Evolutionary conservation across 805 yeast species (phyloP).

Genomic region (Kodamaea hsintzibuensis): DNA sequence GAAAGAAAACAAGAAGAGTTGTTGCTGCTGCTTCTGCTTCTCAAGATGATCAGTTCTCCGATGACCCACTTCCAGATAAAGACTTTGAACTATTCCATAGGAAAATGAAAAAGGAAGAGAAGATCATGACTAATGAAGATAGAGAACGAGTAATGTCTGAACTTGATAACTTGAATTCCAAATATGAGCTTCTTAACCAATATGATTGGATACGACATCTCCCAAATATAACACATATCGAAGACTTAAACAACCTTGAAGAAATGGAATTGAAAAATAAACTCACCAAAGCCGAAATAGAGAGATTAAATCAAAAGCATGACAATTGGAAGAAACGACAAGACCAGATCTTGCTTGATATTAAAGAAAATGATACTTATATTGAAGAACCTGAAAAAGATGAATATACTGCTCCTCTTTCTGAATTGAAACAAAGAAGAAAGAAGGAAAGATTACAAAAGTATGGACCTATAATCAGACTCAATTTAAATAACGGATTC

Average conservation of each 20-base stretch:
- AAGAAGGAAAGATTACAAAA: slow-evolving; percentile 21
- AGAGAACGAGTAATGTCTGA: slow-evolving; percentile 53
- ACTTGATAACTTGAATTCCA: slow-evolving; percentile 53
- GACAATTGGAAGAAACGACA: slow-evolving; percentile 39
- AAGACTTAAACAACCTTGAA: slow-evolving; percentile 44
- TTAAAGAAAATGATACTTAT: slow-evolving; percentile 16
- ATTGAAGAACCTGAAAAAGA: slow-evolving; percentile 20
- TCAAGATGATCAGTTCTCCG: slow-evolving; percentile 6
- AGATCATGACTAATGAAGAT: slow-evolving; percentile 56
- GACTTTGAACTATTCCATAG: slow-evolving; percentile 51
- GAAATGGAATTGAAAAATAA: slow-evolving; percentile 55
- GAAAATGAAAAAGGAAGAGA: slow-evolving; percentile 65
- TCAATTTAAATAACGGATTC: slow-evolving; percentile 39
- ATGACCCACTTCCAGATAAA: slow-evolving; percentile 48
- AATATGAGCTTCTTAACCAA: slow-evolving; percentile 38
- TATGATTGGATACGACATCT: slow-evolving; percentile 51
- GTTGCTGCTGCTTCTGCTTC: too few relatives aligned
- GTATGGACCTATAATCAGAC: slow-evolving; percentile 38
- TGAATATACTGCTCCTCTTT: slow-evolving; percentile 28
- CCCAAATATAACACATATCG: slow-evolving; percentile 49
- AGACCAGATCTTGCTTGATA: slow-evolving; percentile 26
- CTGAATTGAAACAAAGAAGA: slow-evolving; percentile 24
- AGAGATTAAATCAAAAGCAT: slow-evolving; percentile 36
- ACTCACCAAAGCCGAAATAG: slow-evolving; percentile 52
- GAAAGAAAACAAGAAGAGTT: background rate